Conservation (phyloP, 2,329 filamentous ascomycete genomes). For the Aureobasidium namibiae region DNA sequence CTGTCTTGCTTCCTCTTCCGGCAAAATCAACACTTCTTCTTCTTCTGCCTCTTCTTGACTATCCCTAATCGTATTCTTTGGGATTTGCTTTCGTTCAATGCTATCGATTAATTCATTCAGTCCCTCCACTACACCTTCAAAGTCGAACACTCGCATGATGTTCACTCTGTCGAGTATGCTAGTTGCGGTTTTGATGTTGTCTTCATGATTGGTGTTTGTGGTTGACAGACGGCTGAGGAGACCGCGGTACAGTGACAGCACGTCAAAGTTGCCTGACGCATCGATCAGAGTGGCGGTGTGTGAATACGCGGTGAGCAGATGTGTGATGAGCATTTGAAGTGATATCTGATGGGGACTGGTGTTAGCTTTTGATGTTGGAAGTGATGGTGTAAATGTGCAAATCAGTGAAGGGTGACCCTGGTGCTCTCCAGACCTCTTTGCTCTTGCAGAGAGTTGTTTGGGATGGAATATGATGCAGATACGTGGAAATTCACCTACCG, state of each 20-base stretch:
- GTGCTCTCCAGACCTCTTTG: not conserved
- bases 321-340: constrained; percentile 30
- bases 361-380: not conserved
- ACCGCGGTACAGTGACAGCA: constrained; percentile 29
- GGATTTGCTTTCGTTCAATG: constrained; percentile 18
- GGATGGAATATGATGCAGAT: no score
- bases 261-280: constrained; percentile 37
- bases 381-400: not conserved
- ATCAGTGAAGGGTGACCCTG: not conserved
- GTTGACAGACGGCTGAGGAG: constrained; percentile 12
- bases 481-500: no score
- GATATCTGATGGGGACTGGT: constrained; percentile 21
- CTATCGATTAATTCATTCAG: constrained; percentile 35
- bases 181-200: constrained; percentile 16
- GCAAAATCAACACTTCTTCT: not conserved
- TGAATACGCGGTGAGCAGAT: constrained; percentile 26
- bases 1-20: not conserved
- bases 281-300: constrained; percentile 37
- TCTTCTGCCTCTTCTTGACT: constrained; percentile 30
- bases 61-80: constrained; percentile 24
- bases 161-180: constrained; percentile 35
- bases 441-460: no score
- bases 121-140: constrained; percentile 39
- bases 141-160: constrained; percentile 45
- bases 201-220: not conserved